Percentiles rank a stretch among this genome's conserved stretches.
These are phyloP conservation scores for Silene latifolia DNA, from an alignment of 148 eudicot genomes.

Conservation along the genomic window DNA sequence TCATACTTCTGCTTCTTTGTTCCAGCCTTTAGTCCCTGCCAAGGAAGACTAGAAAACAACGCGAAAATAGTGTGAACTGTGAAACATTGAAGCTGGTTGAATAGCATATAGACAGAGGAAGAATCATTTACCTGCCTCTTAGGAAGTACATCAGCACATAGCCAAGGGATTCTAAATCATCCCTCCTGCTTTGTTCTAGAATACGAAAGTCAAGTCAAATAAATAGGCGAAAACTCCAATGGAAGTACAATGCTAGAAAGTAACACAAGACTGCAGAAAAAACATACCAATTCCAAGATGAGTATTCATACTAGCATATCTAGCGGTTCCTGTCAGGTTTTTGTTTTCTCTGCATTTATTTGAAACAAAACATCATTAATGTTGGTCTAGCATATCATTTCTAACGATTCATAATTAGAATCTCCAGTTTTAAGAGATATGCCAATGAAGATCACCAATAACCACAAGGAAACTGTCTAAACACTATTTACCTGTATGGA, in stretches of 20 bases:
- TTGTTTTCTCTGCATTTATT: constrained; percentile 74
- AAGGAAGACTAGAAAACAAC: constrained; percentile 64
- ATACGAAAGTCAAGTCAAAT: constrained; percentile 26
- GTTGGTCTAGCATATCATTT: no score
- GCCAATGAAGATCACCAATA: constrained; percentile 8
- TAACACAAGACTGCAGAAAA: background rate
- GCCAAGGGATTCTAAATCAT: constrained; percentile 97
- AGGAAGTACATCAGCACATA: constrained; percentile 88
- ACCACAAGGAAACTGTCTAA: constrained; percentile 13
- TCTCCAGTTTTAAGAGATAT: background rate
- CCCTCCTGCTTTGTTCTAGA: constrained; percentile 93
- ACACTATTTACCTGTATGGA: constrained; percentile 64
- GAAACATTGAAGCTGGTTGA: constrained; percentile 15
- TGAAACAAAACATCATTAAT: constrained; percentile 10
- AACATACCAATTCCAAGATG: constrained; percentile 90
- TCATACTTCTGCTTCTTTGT: constrained; percentile 94
- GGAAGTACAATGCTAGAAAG: background rate
- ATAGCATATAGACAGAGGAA: constrained; percentile 2
- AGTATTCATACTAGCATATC: constrained; percentile 95
- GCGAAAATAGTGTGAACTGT: constrained; percentile 10
- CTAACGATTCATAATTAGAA: no score
- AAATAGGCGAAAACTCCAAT: background rate
- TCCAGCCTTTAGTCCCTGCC: constrained; percentile 98
- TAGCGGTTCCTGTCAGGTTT: constrained; percentile 95
- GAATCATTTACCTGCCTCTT: constrained; percentile 67